phyloP scores from a whole-genome alignment of 495 filamentous ascomycete genomes.

The Hypoxylon cercidicola region DNA sequence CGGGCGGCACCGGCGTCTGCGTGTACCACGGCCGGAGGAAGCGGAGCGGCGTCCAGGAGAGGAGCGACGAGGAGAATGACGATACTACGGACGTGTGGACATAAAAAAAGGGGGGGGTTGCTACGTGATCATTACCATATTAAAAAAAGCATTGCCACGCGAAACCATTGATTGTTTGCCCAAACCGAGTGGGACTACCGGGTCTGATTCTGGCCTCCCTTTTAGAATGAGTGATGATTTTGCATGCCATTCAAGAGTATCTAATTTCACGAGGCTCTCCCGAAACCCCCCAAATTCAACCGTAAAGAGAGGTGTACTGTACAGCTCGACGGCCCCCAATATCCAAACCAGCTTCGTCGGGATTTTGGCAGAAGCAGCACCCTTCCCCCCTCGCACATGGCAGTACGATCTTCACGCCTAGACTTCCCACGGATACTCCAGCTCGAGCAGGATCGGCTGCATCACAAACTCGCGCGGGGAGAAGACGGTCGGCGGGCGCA shows the following conservation, averaged over 20 bases:
- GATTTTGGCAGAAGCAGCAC: too few species aligned
- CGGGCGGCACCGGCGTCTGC: slow-evolving; percentile 66
- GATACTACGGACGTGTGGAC: slow-evolving; percentile 7
- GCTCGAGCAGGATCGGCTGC: background rate
- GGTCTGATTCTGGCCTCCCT: background rate
- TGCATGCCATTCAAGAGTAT: background rate
- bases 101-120: slow-evolving; percentile 2
- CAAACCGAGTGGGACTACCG: too few species aligned
- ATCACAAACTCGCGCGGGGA: slow-evolving; percentile 16
- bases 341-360: too few species aligned
- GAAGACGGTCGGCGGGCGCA: background rate
- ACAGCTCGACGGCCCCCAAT: too few species aligned
- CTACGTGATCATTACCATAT: background rate
- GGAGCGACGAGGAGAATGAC: slow-evolving; percentile 2
- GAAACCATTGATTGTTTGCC: too few species aligned
- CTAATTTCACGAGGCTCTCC: slow-evolving; percentile 2
- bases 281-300: background rate
- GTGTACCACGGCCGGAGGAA: slow-evolving; percentile 51
- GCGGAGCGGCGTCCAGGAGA: slow-evolving; percentile 5
- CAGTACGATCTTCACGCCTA: background rate
- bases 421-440: slow-evolving; percentile 12
- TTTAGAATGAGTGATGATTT: slow-evolving; percentile 17
- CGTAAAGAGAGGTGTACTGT: too few species aligned
- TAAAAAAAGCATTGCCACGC: too few species aligned
- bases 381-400: too few species aligned